phyloP scores from a whole-genome alignment of 192 early-diverging fungal species.

The Coemansia guatemalensis region DNA sequence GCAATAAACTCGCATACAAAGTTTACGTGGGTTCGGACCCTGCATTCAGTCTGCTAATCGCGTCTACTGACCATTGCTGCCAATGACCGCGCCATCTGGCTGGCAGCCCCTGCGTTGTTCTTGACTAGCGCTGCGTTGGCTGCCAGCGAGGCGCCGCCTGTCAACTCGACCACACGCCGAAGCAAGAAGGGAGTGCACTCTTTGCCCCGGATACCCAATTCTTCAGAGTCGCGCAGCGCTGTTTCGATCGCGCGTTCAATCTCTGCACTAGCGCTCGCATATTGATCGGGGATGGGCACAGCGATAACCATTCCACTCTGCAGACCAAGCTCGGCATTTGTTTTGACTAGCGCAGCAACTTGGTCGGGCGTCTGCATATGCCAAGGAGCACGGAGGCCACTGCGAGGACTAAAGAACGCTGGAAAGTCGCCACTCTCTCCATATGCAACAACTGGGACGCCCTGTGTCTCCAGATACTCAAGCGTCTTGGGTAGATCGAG shows the following conservation, averaged over 20 bases:
- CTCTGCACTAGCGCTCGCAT: constrained; percentile 58
- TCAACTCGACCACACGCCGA: constrained; percentile 80
- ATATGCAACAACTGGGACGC: constrained; percentile 85
- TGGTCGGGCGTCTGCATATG: constrained; percentile 35
- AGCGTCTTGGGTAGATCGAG: constrained; percentile 90
- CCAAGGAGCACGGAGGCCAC: constrained; percentile 58
- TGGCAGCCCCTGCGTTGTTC: constrained; percentile 85
- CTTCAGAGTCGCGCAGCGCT: constrained; percentile 71
- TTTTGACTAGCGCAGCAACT: constrained; percentile 49
- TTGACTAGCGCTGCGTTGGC: constrained; percentile 84
- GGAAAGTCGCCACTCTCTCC: constrained; percentile 73
- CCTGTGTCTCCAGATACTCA: constrained; percentile 91
- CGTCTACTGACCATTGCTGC: constrained; percentile 20
- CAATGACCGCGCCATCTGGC: constrained; percentile 67
- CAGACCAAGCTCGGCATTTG: constrained; percentile 65
- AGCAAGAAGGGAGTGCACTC: constrained; percentile 93
- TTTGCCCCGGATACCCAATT: constrained; percentile 72
- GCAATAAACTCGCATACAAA: too few relatives aligned
- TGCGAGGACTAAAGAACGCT: constrained; percentile 84
- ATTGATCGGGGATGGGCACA: constrained; percentile 80
- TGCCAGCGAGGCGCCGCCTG: constrained; percentile 68
- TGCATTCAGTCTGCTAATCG: background rate
- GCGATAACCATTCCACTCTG: constrained; percentile 81
- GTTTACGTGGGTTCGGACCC: background rate
- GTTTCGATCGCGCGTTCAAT: constrained; percentile 72